Evolutionary conservation across 768 basidiomycete species (phyloP), one percentile per base, ranked within the genome.

Genomic region (Macrolepiota dolichaula): DNA sequence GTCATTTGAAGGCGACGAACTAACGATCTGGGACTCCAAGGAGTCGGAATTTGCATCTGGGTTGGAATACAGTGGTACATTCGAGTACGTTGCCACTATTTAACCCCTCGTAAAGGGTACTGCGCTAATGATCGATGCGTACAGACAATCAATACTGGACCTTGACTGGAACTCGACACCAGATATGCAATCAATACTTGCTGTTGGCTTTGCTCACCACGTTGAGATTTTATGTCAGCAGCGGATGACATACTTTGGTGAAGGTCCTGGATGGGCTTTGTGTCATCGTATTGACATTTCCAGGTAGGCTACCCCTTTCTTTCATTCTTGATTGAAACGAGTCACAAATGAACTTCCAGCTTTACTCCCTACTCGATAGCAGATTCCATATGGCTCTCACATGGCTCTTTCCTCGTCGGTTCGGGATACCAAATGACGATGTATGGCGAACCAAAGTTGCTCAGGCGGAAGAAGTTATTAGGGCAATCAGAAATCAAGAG

Each of bases 1-100:
- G 4, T 71, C 75, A 15, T 67, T 78, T 0, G 81, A 84, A 19
- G 89, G 88, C 0, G 81, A 91, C 61, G 93, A 96, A 69, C 73
- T 98, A 50, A 94, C 94, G 0, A 94, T 98, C 17, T 98, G 96
- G 96, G 94, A 98, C 72, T 97, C 95, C 0, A 89, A 89, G 55
- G 91, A 92, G 72, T 95, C 92, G 17, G 92, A 96, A 72, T 98
- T 98, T 72, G 87, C 93, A 7, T 89, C 91, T 4, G 96, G 96
- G 2, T 76, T 96, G 51, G 96, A 97, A 72, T 90, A 88, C 69
- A 79, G 81, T 44, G 78, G 80, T 40, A 71, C 84, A 13, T 87
- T 84, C 62, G 79, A 77, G 92, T 92, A 67, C 65, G 78, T 47
- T 25, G 51, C 15, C 22, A 13, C 15, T 55, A 60, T 3, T 17